phyloP scores from a whole-genome alignment of 805 yeast genomes.

The Schwanniomyces sp. region DNA sequence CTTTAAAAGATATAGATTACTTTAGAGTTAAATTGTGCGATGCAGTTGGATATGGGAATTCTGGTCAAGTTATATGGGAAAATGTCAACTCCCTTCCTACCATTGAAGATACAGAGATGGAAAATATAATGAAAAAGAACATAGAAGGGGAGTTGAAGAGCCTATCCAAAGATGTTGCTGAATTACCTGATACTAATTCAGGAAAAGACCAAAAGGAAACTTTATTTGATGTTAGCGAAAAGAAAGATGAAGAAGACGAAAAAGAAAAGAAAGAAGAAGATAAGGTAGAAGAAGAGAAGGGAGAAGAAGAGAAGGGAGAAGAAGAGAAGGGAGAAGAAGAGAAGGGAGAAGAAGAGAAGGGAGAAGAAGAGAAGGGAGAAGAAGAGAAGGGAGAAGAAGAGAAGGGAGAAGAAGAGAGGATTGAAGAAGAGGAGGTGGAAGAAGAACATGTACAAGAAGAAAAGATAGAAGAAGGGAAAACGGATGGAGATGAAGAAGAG shows the following conservation, averaged over 20 bases:
- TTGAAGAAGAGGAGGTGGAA: background rate
- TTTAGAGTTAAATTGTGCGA: slow-evolving; percentile 62
- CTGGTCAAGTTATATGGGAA: slow-evolving; percentile 64
- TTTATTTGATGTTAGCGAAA: background rate
- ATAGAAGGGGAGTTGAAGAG: slow-evolving; percentile 22
- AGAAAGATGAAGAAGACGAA: background rate
- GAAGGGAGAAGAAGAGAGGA: background rate
- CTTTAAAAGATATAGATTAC: slow-evolving; percentile 61
- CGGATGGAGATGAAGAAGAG: background rate
- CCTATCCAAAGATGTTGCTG: slow-evolving; percentile 1
- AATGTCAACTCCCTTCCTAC: slow-evolving; percentile 53
- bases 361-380: background rate
- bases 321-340: background rate
- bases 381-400: background rate
- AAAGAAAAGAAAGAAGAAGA: background rate
- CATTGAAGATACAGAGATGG: slow-evolving; percentile 50
- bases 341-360: background rate
- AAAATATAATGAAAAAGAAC: slow-evolving; percentile 42
- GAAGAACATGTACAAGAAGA: background rate
- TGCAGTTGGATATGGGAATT: slow-evolving; percentile 58
- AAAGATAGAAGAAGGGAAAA: background rate
- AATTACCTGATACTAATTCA: background rate
- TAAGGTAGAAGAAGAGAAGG: background rate
- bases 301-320: background rate
- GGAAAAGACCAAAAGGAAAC: background rate